These are phyloP conservation scores for Polychaeton citri DNA, from an alignment of 2,329 filamentous ascomycete species.

Conservation along the genomic window DNA sequence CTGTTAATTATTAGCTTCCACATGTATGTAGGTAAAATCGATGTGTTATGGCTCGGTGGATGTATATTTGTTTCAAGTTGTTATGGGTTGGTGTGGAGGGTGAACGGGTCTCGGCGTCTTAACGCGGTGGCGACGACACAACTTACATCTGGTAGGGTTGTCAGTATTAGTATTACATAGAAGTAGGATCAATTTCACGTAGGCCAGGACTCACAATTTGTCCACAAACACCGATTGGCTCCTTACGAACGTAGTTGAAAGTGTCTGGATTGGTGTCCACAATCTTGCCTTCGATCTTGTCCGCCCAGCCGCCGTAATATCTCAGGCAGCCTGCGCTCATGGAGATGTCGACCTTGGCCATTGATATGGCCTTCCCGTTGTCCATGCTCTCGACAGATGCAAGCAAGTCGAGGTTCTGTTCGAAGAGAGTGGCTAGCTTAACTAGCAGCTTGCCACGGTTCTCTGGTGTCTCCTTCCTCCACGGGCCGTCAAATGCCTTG, in stretches of 20 bases:
- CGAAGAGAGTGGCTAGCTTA: constrained; percentile 68
- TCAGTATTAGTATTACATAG: too few relatives aligned
- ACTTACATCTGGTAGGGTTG: too few relatives aligned
- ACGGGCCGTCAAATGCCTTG: constrained; percentile 62
- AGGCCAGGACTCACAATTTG: constrained; percentile 63
- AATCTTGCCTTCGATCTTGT: constrained; percentile 83
- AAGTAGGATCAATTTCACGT: too few relatives aligned
- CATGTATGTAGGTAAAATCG: too few relatives aligned
- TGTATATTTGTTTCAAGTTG: too few relatives aligned
- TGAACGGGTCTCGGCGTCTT: too few relatives aligned
- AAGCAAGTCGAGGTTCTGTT: constrained; percentile 64
- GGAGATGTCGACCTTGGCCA: constrained; percentile 63
- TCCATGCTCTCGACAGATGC: constrained; percentile 77
- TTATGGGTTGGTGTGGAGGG: too few relatives aligned
- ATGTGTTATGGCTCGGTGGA: too few relatives aligned
- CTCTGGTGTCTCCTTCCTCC: constrained; percentile 58
- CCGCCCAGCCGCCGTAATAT: constrained; percentile 83
- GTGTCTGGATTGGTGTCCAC: constrained; percentile 65
- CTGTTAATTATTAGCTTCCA: too few relatives aligned
- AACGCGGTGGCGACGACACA: too few relatives aligned
- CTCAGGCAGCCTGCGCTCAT: constrained; percentile 58
- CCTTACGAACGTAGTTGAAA: constrained; percentile 71
- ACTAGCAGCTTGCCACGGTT: constrained; percentile 55
- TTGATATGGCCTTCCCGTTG: constrained; percentile 69
- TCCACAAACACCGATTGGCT: constrained; percentile 57